Conservation (phyloP, 2,329 filamentous ascomycete genomes). For the Bipolaris bicolor region DNA sequence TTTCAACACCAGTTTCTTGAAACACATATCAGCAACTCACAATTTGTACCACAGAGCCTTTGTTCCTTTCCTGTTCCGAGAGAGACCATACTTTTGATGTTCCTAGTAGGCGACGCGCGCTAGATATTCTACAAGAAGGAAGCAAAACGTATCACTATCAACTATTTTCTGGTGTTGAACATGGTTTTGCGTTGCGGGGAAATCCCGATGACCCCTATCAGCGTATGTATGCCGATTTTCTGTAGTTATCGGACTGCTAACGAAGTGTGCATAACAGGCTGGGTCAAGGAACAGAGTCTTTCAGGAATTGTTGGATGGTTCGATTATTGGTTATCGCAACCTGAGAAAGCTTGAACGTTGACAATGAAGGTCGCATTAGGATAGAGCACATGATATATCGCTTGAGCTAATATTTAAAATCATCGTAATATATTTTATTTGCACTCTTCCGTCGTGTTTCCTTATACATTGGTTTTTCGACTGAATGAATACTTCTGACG, state of each 20-base stretch:
- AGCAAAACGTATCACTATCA: conserved; percentile 47
- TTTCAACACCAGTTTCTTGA: neutral
- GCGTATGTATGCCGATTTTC: conserved; percentile 2
- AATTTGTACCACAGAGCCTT: conserved; percentile 33
- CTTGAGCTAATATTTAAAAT: no score
- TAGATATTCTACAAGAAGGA: conserved; percentile 52
- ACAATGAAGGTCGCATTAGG: no score
- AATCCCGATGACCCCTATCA: conserved; percentile 54
- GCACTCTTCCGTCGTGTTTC: no score
- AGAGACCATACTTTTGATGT: conserved; percentile 54
- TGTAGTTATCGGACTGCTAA: no score
- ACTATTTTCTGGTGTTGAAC: conserved; percentile 42
- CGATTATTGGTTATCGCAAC: conserved; percentile 21
- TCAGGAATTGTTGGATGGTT: conserved; percentile 32
- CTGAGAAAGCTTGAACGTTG: no score
- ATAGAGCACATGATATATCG: no score
- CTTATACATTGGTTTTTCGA: no score
- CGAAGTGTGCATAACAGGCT: conserved; percentile 17
- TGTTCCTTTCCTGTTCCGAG: conserved; percentile 57
- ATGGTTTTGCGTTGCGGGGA: conserved; percentile 47
- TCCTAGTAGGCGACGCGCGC: conserved; percentile 48
- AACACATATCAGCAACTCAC: no score
- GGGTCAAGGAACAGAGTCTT: conserved; percentile 40
- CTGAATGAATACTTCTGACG: no score
- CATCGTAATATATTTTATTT: no score